Evolutionary conservation across 208 protist species (phyloP).

Genomic region (Leishmania arabica): DNA sequence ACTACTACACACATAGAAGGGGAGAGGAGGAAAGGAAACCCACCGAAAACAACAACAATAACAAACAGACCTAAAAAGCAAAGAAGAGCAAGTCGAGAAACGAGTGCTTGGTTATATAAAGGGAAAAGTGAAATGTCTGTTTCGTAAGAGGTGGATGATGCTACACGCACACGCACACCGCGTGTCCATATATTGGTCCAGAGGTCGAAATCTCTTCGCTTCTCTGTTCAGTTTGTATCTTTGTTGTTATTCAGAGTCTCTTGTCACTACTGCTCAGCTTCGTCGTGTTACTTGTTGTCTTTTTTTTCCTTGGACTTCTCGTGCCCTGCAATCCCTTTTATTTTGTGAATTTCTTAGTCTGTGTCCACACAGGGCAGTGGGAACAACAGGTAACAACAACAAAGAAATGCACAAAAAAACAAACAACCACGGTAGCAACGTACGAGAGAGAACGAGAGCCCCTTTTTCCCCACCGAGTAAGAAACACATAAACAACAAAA

Average conservation of each 20-base stretch:
- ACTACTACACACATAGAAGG: constrained; percentile 1
- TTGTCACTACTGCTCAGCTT: neutral
- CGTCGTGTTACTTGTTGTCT: neutral
- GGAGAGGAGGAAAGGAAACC: neutral
- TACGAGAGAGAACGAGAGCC: neutral
- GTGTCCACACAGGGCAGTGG: neutral
- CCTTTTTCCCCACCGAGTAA: neutral
- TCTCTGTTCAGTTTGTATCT: neutral
- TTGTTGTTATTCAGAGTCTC: neutral
- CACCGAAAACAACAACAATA: neutral
- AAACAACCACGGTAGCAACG: neutral
- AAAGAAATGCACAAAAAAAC: neutral
- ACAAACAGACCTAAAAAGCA: neutral
- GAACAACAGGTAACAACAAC: neutral
- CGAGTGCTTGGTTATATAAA: neutral
- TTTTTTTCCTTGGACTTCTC: neutral
- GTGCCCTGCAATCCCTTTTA: neutral
- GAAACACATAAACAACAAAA: neutral
- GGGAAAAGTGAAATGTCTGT: neutral
- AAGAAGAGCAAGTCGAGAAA: neutral
- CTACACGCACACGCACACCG: neutral
- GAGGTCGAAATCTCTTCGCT: neutral
- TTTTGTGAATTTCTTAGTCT: neutral
- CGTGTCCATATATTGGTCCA: neutral
- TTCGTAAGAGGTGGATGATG: neutral